Evolutionary conservation across 2,329 filamentous ascomycete genomes (phyloP), one percentile per base, ranked within the genome.

Genomic region (Aspergillus tamarii): DNA sequence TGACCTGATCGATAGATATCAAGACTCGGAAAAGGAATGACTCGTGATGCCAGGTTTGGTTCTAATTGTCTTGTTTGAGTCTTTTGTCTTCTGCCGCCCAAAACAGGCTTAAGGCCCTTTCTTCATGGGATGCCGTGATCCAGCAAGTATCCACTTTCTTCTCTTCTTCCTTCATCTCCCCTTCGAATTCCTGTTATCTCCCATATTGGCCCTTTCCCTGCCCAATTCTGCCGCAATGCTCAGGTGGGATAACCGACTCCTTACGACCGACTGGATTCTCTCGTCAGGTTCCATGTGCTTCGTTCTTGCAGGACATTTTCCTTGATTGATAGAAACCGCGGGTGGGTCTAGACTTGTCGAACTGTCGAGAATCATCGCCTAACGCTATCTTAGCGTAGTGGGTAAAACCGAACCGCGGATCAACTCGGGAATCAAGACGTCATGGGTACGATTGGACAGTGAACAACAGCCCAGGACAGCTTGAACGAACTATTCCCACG

Each of bases 331-430:
- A 39, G 52, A 36, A 39, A 50, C 41, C 28, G 53, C 48, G 21
- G 28, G 52, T 34, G 59, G 50, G 39, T 39, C 32, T 52, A 52
- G 34, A 63, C 61, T 46, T 45, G 56, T 63, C 56, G 61, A 63
- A 63, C 56, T 62, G 60, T 59, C 60, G 46, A 52, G 60, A 63
- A 58, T 48, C 59, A 57, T 64, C 62, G 54, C 43, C 58, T 43
- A 60, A 63, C 53, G 61, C 55, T 61, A 56, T 61, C 57, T 62
- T 64, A 60, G 63, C 53, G 58, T 54, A 5, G 52, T 55, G 36
- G 62, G 58, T 64, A 62, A 59, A 54, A 30, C 19, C 28, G 30
- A 50, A 30, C 54, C 52, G 64, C 62, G 64, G 64, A 62, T 66
- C 61, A 55, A 19, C 61, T 30, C 58, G 56, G 61, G 56, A 60